These are phyloP conservation scores for Xylaria digitata DNA, from an alignment of 2,329 filamentous ascomycete genomes.

Conservation along the genomic window DNA sequence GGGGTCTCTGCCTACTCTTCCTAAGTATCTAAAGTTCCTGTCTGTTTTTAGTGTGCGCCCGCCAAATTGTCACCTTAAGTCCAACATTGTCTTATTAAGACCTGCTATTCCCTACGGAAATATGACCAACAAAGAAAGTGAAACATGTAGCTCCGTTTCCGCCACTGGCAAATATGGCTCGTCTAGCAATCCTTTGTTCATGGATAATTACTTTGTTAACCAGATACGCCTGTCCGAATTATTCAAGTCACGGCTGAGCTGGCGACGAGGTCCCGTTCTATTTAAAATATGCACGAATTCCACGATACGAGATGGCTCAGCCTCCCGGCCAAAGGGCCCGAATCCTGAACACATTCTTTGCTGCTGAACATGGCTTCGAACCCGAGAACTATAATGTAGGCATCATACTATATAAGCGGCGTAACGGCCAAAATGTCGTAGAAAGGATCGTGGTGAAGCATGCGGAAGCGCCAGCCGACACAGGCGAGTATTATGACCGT, in stretches of 20 bases:
- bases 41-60: no score
- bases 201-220: background rate
- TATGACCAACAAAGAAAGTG: background rate
- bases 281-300: background rate
- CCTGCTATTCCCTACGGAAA: no score
- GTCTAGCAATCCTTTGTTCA: background rate
- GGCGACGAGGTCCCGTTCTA: background rate
- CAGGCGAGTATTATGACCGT: no score
- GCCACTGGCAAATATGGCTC: background rate
- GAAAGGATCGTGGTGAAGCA: conserved; percentile 20
- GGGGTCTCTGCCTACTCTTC: no score
- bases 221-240: no score
- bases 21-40: no score
- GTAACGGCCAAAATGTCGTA: background rate
- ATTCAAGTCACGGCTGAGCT: background rate
- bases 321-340: background rate
- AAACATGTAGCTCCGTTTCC: background rate
- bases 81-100: no score
- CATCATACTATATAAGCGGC: conserved; percentile 16
- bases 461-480: background rate
- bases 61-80: no score
- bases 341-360: conserved; percentile 2
- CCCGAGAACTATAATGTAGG: background rate
- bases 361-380: background rate
- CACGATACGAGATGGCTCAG: conserved; percentile 10